Evolutionary conservation across 2,329 filamentous ascomycete species (phyloP), one percentile per base, ranked within the genome.

Genomic region (Fusarium liriodendri): DNA sequence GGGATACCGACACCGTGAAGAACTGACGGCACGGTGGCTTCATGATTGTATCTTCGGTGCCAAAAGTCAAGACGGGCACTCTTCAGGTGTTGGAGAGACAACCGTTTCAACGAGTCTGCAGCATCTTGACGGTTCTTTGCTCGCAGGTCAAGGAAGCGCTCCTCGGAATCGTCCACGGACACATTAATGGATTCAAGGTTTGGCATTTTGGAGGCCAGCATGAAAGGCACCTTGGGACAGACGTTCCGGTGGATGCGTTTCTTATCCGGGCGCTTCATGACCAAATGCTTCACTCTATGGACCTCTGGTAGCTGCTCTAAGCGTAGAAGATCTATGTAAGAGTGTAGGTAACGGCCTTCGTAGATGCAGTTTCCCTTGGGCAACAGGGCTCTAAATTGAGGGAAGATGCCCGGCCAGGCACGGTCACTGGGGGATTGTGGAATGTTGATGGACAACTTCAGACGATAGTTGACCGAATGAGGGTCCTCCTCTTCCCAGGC

Each of bases 261-360:
- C 25, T 52, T n/a, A 52, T 32, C 27, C 11, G 47, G 47, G 10
- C 47, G 47, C 6, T 13, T 13, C 47, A 52, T 52, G 18, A 52
- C 47, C 27, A 52, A 27, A n/a, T 32, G 25, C 11, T 20, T 52
- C 47, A 52, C 47, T 52, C 47, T 52, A 52, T 52, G 27, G 27
- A 52, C 27, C 11, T 68, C 47, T 52, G 62, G 66, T n/a, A 68
- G 29, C 14, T 22, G 20, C 29, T 68, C 62, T 2, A 29, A 47
- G 10, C 42, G 22, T 18, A 38, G n/a, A 11, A 69, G 40, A 11
- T 58, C 37, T 16, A 69, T 66, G 25, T 62, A 66, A 11, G 66
- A 66, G 50, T 69, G 66, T 18, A 69, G 45, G 50, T 62, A 66
- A 20, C 66, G 55, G 32, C 66, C 66, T 9, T 69, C 66, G 9